Conservation (phyloP, 2,329 filamentous ascomycete species). For the Sordariomycetes sp. region DNA sequence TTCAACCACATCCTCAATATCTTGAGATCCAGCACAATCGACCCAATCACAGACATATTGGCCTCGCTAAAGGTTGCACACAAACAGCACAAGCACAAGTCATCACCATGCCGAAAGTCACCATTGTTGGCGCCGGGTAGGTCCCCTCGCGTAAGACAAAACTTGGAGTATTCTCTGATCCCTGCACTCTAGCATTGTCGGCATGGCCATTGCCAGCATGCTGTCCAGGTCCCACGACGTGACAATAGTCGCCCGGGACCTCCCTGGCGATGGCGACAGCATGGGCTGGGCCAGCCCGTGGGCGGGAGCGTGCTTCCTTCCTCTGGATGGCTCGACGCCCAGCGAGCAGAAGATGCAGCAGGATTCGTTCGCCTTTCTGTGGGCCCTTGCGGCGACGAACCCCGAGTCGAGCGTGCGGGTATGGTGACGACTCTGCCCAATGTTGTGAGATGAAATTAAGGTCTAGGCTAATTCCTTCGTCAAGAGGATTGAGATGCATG, state of each 20-base stretch:
- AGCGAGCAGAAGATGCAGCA: conserved; percentile 17
- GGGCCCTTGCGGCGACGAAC: conserved; percentile 3
- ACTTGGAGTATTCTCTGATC: not conserved
- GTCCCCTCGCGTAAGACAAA: not conserved
- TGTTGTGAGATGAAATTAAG: too few species aligned
- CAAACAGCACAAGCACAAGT: not conserved
- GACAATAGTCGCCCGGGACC: conserved; percentile 19
- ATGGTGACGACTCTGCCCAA: too few species aligned
- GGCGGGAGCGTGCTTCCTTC: conserved; percentile 19
- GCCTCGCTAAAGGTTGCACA: not conserved
- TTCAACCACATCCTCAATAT: too few species aligned
- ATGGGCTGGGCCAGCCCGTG: conserved; percentile 20
- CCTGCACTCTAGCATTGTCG: not conserved
- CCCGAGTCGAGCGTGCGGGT: conserved; percentile 4
- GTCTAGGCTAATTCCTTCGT: too few species aligned
- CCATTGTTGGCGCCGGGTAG: not conserved
- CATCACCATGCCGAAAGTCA: not conserved
- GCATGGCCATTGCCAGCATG: conserved; percentile 15
- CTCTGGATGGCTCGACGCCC: conserved; percentile 9
- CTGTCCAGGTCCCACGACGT: conserved; percentile 15
- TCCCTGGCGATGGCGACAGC: conserved; percentile 16
- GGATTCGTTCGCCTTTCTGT: conserved; percentile 7
- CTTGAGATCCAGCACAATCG: too few species aligned
- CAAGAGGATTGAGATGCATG: too few species aligned
- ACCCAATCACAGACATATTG: too few species aligned